A percentile compares a stretch with the other conserved stretches of the same genome.
Evolutionary conservation across 2,329 filamentous ascomycete species (phyloP).

Genomic region (Oidium heveae): DNA sequence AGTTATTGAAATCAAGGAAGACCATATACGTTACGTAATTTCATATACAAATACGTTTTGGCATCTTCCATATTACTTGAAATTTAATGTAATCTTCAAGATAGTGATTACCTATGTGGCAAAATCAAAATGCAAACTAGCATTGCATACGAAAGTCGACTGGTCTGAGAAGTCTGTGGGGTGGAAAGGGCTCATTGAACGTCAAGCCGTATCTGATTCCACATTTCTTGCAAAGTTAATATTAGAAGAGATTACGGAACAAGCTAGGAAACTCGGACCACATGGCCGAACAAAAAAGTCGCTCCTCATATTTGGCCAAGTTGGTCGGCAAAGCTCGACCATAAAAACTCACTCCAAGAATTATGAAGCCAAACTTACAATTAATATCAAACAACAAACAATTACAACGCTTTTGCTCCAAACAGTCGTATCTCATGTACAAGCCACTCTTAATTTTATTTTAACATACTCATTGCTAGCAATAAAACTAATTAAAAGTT

Average conservation of each 20-base stretch:
- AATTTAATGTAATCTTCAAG: slow-evolving; percentile 67
- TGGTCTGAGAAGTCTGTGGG: slow-evolving; percentile 47
- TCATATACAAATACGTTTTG: slow-evolving; percentile 31
- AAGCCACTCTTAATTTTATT: slow-evolving; percentile 49
- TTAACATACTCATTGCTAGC: slow-evolving; percentile 53
- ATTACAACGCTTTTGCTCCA: slow-evolving; percentile 49
- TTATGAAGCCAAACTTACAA: slow-evolving; percentile 11
- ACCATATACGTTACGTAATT: slow-evolving; percentile 45
- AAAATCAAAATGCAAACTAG: slow-evolving; percentile 79
- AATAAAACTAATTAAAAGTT: slow-evolving; percentile 37
- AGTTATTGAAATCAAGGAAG: slow-evolving; percentile 58
- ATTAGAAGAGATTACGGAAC: slow-evolving; percentile 50
- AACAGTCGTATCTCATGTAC: slow-evolving; percentile 42
- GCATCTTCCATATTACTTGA: slow-evolving; percentile 56
- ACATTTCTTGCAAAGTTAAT: slow-evolving; percentile 48
- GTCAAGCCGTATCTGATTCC: slow-evolving; percentile 52
- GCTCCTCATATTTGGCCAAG: slow-evolving; percentile 52
- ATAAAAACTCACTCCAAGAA: slow-evolving; percentile 17
- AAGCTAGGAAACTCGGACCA: slow-evolving; percentile 47
- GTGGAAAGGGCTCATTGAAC: slow-evolving; percentile 34
- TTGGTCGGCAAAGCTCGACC: slow-evolving; percentile 42
- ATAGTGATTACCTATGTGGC: slow-evolving; percentile 82
- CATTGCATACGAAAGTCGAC: slow-evolving; percentile 66
- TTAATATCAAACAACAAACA: slow-evolving; percentile 28
- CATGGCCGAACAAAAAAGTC: slow-evolving; percentile 54